Evolutionary conservation across 1,284 basidiomycete genomes (phyloP), one percentile per base, ranked within the genome.

Genomic region (Ustilago xerochloae): DNA sequence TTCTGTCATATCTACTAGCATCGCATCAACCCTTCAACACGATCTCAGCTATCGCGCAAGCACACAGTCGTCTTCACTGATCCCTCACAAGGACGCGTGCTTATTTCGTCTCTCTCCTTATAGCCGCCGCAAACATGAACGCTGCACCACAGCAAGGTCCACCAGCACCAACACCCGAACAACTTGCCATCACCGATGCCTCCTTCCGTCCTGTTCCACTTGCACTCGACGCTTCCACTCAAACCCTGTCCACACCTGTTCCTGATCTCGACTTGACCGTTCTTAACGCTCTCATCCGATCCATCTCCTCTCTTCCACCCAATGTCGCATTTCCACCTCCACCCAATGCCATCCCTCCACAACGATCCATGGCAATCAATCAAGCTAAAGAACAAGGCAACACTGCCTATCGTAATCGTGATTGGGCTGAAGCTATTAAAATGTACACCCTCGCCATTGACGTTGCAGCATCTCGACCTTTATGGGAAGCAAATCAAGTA

Each of bases 401-500:
- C 51, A 71, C 69, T 8, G 75, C 77, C 4, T 84, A 77, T 56
- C 63, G 76, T 16, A 76, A 79, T 59, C 70, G 78, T 47, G 86
- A 92, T 71, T 90, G 90, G 82, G 86, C 86, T n/a, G 88, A 89
- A 39, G 94, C 96, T 1, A 89, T 97, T 72, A 87, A 90, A 75
- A 89, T 90, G 57, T 99, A 98, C 86, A 92, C 91, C 20, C 88
- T 91, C 79, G 93, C 94, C 35, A 90, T 92, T 29, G 89, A 89
- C 78, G 88, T 95, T 52, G 94, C 94, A 1, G 87, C 90, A 0
- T 91, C 92, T 64, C 89, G 96, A 35, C 92, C 94, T 10, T 90
- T 93, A 35, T 98, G 95, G 93, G 96, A 99, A 84, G 87, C 89
- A 3, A 90, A 91, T 54, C 88, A 89, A 38, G 84, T 94, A 63